Conservation (phyloP, 2,329 filamentous ascomycete species). For the Penicillium sp. region DNA sequence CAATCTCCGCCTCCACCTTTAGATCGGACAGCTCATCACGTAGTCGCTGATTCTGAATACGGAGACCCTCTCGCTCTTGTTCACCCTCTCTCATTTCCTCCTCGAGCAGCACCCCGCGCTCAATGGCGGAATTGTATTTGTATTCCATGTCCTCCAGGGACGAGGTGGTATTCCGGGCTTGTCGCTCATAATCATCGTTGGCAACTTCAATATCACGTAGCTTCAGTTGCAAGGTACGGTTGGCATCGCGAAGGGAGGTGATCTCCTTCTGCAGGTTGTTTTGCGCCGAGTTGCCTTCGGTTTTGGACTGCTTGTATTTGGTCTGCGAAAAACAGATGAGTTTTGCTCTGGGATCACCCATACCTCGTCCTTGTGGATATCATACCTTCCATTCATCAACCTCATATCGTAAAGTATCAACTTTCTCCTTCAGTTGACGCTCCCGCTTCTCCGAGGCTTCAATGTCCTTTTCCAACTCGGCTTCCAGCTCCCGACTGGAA, state of each 20-base stretch:
- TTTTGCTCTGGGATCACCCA: no score
- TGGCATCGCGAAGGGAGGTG: slow-evolving; percentile 82
- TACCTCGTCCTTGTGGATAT: no score
- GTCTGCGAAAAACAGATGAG: slow-evolving; percentile 62
- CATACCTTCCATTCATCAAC: slow-evolving; percentile 97
- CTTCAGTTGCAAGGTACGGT: slow-evolving; percentile 78
- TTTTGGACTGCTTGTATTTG: slow-evolving; percentile 95
- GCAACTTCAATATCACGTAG: slow-evolving; percentile 95
- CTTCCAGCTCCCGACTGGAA: slow-evolving; percentile 91
- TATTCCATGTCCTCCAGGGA: slow-evolving; percentile 96
- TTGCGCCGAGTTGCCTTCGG: slow-evolving; percentile 82
- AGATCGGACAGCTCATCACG: slow-evolving; percentile 90
- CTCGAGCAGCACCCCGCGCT: slow-evolving; percentile 89
- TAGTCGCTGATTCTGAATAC: slow-evolving; percentile 88
- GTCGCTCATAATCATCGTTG: slow-evolving; percentile 97
- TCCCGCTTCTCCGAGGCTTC: slow-evolving; percentile 95
- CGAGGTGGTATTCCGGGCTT: slow-evolving; percentile 92
- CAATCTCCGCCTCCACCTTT: slow-evolving; percentile 92
- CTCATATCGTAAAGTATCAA: slow-evolving; percentile 81
- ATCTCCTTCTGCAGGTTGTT: slow-evolving; percentile 93
- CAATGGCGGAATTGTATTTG: slow-evolving; percentile 94
- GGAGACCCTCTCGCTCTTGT: slow-evolving; percentile 83
- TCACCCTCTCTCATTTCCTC: slow-evolving; percentile 91
- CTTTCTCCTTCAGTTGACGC: slow-evolving; percentile 81
- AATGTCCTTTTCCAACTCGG: slow-evolving; percentile 93